These are phyloP conservation scores for Exophiala sideris DNA, from an alignment of 2,329 filamentous ascomycete species.

Conservation along the genomic window DNA sequence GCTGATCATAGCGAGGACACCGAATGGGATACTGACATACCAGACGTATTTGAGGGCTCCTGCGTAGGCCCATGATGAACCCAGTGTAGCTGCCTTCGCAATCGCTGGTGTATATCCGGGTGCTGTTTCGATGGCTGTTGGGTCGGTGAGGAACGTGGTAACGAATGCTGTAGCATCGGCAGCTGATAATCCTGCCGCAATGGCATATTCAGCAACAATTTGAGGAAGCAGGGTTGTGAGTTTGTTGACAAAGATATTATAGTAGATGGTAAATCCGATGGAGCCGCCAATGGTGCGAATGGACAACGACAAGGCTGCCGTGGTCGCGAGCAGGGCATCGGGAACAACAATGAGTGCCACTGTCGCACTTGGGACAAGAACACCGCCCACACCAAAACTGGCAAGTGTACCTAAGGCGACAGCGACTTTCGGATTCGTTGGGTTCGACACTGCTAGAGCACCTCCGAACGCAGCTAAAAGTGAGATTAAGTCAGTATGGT, in stretches of 20 bases:
- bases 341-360: conserved; percentile 7
- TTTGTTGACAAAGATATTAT: conserved; percentile 14
- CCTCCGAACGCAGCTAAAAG: conserved; percentile 55
- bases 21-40: conserved; percentile 12
- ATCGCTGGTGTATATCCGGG: conserved; percentile 1
- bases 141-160: conserved; percentile 6
- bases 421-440: conserved; percentile 44
- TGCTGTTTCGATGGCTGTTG: background rate
- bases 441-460: conserved; percentile 49
- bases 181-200: conserved; percentile 7
- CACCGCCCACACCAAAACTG: conserved; percentile 8
- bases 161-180: conserved; percentile 4
- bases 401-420: conserved; percentile 6
- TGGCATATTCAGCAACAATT: conserved; percentile 4
- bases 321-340: conserved; percentile 7
- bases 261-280: conserved; percentile 11
- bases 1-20: background rate
- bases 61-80: conserved; percentile 11
- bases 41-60: conserved; percentile 11
- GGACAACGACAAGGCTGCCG: conserved; percentile 5
- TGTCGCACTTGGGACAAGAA: conserved; percentile 4
- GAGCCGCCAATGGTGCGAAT: conserved; percentile 15
- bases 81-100: conserved; percentile 1
- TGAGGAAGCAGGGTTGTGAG: background rate
- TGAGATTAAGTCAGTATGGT: background rate